Evolutionary conservation across 352 stramenopile species (phyloP).

Genomic region (Pythium rishiriense): DNA sequence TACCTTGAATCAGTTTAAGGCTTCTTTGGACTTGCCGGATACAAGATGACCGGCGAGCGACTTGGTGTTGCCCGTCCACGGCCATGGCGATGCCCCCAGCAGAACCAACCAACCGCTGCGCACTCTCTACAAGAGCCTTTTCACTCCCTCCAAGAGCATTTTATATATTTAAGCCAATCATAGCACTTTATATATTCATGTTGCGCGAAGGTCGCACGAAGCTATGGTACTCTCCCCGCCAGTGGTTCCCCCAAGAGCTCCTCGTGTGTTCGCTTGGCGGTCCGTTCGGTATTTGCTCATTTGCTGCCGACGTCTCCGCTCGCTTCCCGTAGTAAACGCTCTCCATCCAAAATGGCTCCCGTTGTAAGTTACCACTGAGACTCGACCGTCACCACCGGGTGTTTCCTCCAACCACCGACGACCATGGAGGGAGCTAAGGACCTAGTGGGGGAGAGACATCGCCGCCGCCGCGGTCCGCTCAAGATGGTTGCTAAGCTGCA

Average conservation of each 20-base stretch:
- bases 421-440: neutral
- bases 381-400: neutral
- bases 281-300: conserved; percentile 30
- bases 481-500: conserved; percentile 78
- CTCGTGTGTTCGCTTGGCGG: neutral
- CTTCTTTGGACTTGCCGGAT: conserved; percentile 86
- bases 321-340: conserved; percentile 33
- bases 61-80: conserved; percentile 11
- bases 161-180: conserved; percentile 42
- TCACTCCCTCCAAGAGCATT: conserved; percentile 21
- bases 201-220: conserved; percentile 27
- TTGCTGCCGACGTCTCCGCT: conserved; percentile 26
- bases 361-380: conserved; percentile 33
- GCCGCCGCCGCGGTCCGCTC: too few relatives aligned
- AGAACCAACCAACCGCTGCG: conserved; percentile 43
- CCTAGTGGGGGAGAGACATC: neutral
- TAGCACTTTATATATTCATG: neutral
- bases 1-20: conserved; percentile 94
- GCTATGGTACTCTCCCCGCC: conserved; percentile 13
- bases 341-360: conserved; percentile 40
- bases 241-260: conserved; percentile 21
- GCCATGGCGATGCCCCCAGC: conserved; percentile 8
- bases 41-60: conserved; percentile 67
- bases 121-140: conserved; percentile 48
- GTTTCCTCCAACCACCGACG: neutral